Evolutionary conservation across 2,329 filamentous ascomycete species (phyloP).

Genomic region (Simplicillium aogashimaense): DNA sequence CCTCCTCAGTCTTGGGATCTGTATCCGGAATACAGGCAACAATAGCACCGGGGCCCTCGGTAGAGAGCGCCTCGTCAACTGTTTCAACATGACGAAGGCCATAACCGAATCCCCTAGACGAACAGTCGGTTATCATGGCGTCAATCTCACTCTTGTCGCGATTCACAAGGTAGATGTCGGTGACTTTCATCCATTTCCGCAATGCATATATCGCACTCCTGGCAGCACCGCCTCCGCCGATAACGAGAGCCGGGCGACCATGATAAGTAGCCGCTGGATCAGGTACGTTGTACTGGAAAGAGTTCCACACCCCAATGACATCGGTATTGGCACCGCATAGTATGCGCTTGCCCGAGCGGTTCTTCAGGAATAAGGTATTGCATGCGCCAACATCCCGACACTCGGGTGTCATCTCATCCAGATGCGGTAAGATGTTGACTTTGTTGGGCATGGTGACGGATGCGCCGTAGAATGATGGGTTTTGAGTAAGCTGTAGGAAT

Average conservation of each 20-base stretch:
- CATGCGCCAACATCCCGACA: conserved; percentile 65
- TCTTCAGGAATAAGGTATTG: conserved; percentile 65
- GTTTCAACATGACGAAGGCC: conserved; percentile 51
- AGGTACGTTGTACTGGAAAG: conserved; percentile 49
- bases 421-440: conserved; percentile 60
- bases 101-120: conserved; percentile 46
- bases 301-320: conserved; percentile 66
- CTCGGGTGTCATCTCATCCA: conserved; percentile 66
- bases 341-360: conserved; percentile 34
- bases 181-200: conserved; percentile 57
- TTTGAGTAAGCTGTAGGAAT: conserved; percentile 40
- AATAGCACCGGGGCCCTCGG: conserved; percentile 55
- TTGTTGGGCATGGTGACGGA: conserved; percentile 82
- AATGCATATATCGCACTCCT: conserved; percentile 69
- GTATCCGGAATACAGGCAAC: conserved; percentile 71
- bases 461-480: conserved; percentile 56
- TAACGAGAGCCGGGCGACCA: conserved; percentile 56
- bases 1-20: conserved; percentile 53
- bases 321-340: conserved; percentile 75
- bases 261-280: conserved; percentile 37
- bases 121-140: conserved; percentile 56
- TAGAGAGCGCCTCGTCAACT: conserved; percentile 44
- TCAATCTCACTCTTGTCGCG: conserved; percentile 58
- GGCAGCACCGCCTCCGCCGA: conserved; percentile 73
- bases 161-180: conserved; percentile 67